Percentiles rank a stretch among this genome's conserved stretches.
These are phyloP conservation scores for Helotiales sp. DNA, from an alignment of 2,329 filamentous ascomycete species.

Conservation along the genomic window DNA sequence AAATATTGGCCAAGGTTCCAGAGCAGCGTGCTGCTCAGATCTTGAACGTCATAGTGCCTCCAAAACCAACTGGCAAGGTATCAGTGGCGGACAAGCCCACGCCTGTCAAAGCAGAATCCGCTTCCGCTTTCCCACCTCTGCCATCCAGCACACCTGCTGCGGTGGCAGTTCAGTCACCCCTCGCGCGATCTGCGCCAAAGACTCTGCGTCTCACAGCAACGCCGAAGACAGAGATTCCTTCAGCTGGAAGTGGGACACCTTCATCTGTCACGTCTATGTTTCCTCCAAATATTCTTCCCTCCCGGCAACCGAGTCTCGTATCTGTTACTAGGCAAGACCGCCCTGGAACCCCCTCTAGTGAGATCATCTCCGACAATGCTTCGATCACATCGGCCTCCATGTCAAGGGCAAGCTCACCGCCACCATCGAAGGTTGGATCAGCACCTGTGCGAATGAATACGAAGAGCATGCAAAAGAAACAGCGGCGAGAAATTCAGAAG, in stretches of 20 bases:
- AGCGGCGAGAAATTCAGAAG: conserved; percentile 70
- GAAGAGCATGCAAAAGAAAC: conserved; percentile 80
- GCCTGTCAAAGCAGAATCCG: conserved; percentile 21
- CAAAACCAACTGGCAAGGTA: conserved; percentile 42
- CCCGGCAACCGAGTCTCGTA: conserved; percentile 56
- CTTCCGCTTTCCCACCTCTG: conserved; percentile 57
- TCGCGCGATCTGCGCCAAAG: conserved; percentile 60
- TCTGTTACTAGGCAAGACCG: conserved; percentile 54
- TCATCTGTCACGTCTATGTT: conserved; percentile 44
- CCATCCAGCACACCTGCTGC: conserved; percentile 54
- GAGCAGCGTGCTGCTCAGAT: conserved; percentile 41
- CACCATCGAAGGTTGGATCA: conserved; percentile 67
- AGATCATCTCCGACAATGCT: conserved; percentile 76
- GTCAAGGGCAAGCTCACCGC: conserved; percentile 75
- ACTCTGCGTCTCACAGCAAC: conserved; percentile 73
- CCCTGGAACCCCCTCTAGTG: conserved; percentile 76
- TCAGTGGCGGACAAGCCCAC: conserved; percentile 18
- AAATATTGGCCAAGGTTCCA: conserved; percentile 24
- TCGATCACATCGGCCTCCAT: conserved; percentile 75
- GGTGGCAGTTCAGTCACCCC: conserved; percentile 57
- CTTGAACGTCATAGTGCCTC: conserved; percentile 57
- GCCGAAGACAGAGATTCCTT: conserved; percentile 63
- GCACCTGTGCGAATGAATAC: conserved; percentile 72
- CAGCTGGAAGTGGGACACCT: conserved; percentile 41
- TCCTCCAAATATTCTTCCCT: conserved; percentile 49